Base-by-base conservation (phyloP, 2,329 filamentous ascomycete genomes). In the Ophiostoma piceae region DNA sequence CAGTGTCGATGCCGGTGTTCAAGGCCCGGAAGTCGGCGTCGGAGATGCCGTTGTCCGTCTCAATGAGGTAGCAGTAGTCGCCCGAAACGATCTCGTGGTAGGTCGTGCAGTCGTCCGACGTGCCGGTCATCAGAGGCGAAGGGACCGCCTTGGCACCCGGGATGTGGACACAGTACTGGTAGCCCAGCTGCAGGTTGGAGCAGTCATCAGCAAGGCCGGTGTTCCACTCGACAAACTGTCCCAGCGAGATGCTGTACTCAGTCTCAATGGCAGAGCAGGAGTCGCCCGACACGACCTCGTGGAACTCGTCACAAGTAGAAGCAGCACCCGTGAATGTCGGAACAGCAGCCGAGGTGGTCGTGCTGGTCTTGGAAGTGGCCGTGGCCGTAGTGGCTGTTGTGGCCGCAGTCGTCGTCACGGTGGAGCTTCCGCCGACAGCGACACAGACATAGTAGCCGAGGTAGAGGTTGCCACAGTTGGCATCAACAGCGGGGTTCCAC, bases 41-140 rank as follows among this genome's bases (percentile, higher is more conserved):
- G 1, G 37, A 39, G 37, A 66, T 22, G 6, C 6, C 14, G 14
- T 64, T 64, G 29, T 32, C 69, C 14, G 35, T 41, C 26, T 69
- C 71, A 57, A 75, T 71, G 39, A n/a, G 26, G 19, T 70, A 51
- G 74, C 80, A 81, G 19, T 39, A 72, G 68, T 79, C 77, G 62
- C 78, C 77, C 8, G 71, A 73, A 47, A 73, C 74, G 35, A 78
- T 72, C 41, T 73, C 75, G 73, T 78, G 77, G 75, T 76, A 79
- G 41, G 73, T 67, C n/a, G 73, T 75, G 75, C 79, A 80, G 70
- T 72, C 67, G 41, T 57, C 32, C 3, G 69, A 66, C 3, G 73
- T 47, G 54, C 71, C 72, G 9, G 74, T 67, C 60, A 65, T 60
- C 66, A 76, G 39, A 5, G 70, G 69, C 26, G 67, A 70, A 2